A percentile compares a stretch with the other conserved stretches of the same genome.
Conservation (phyloP, 768 basidiomycete species). For the Russula virescens region DNA sequence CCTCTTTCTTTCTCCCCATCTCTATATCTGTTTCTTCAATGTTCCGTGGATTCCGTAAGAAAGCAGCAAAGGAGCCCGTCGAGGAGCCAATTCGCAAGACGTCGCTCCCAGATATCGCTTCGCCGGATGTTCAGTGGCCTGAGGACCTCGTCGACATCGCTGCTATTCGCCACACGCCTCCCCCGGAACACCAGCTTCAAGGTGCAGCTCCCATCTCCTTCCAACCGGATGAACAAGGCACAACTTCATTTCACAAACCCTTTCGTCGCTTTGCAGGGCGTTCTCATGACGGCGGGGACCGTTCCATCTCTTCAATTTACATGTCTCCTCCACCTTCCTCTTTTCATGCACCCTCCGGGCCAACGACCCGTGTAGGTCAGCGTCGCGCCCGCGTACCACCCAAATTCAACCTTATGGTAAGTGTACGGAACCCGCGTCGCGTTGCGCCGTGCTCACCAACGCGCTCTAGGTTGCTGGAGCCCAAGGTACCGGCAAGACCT, state of each 20-base stretch:
- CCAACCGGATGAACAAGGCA: slow-evolving; percentile 42
- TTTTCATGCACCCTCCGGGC: slow-evolving; percentile 42
- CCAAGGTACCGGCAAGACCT: slow-evolving; percentile 81
- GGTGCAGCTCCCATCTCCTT: slow-evolving; percentile 71
- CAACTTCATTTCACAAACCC: slow-evolving; percentile 80
- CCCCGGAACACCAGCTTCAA: slow-evolving; percentile 38
- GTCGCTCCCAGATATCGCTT: slow-evolving; percentile 70
- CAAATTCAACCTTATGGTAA: slow-evolving; percentile 83
- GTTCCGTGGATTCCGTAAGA: slow-evolving; percentile 69
- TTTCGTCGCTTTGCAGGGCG: slow-evolving; percentile 41
- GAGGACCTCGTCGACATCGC: slow-evolving; percentile 72
- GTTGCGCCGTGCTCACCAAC: background rate
- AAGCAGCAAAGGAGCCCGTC: slow-evolving; percentile 47
- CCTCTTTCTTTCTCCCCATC: background rate
- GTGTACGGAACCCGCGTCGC: slow-evolving; percentile 20
- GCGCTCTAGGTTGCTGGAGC: slow-evolving; percentile 63
- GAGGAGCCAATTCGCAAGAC: slow-evolving; percentile 53
- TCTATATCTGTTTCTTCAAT: slow-evolving; percentile 34
- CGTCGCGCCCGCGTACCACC: slow-evolving; percentile 61
- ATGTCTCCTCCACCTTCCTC: slow-evolving; percentile 57
- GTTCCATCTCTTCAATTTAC: slow-evolving; percentile 64
- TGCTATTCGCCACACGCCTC: slow-evolving; percentile 48
- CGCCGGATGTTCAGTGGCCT: slow-evolving; percentile 80
- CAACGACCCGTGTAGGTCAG: slow-evolving; percentile 49
- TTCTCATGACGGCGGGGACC: slow-evolving; percentile 40